Percentiles rank a stretch among this genome's conserved stretches.
Conservation (phyloP, 2,329 filamentous ascomycete genomes). For the Alternaria postmessia region DNA sequence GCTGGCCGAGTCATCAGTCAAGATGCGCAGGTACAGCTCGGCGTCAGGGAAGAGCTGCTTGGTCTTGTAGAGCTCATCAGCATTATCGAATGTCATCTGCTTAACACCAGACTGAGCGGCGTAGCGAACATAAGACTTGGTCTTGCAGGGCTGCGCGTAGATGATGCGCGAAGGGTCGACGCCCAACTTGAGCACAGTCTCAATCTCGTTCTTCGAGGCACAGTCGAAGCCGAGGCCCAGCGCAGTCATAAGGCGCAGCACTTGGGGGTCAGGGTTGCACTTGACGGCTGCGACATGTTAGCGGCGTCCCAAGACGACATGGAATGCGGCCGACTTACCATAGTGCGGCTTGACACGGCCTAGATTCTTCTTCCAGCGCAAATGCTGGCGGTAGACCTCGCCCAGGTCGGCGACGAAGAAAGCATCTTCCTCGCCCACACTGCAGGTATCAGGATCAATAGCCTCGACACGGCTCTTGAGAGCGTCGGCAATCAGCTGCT, state of each 20-base stretch:
- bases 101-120: constrained; percentile 85
- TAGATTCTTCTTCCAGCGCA: constrained; percentile 96
- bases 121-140: constrained; percentile 94
- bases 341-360: constrained; percentile 95
- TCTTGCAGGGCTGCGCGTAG: constrained; percentile 99
- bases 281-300: constrained; percentile 77
- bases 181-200: constrained; percentile 84
- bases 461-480: constrained; percentile 83
- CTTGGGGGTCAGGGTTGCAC: constrained; percentile 93
- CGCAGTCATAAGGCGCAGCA: constrained; percentile 84
- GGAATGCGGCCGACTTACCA: constrained; percentile 63
- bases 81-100: constrained; percentile 99
- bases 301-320: constrained; percentile 4
- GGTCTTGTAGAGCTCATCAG: constrained; percentile 97
- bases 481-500: constrained; percentile 85
- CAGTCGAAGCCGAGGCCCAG: constrained; percentile 97
- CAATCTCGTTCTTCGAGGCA: constrained; percentile 96
- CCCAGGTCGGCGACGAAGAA: constrained; percentile 99
- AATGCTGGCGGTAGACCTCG: constrained; percentile 97
- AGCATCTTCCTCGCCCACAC: constrained; percentile 92
- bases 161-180: constrained; percentile 91
- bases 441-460: constrained; percentile 87
- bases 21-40: constrained; percentile 91
- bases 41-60: constrained; percentile 89
- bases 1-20: constrained; percentile 94